Conservation (phyloP, 148 eudicot genomes). For the Drosera capensis region DNA sequence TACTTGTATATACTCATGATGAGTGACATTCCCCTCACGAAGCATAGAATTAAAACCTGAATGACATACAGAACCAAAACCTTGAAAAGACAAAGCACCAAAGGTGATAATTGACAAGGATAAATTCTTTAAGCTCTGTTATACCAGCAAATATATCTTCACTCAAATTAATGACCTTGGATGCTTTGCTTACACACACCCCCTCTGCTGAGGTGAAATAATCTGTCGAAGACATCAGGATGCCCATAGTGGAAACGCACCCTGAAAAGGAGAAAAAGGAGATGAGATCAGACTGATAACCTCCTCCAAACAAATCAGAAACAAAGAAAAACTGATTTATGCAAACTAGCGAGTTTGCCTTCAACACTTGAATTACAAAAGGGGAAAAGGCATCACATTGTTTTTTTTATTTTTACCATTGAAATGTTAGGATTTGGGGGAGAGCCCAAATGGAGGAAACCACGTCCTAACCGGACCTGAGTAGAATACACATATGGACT, state of each 20-base stretch:
- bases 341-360: too few relatives aligned
- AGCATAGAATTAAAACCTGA: conserved; percentile 41
- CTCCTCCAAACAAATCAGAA: not conserved
- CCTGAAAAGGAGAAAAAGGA: conserved; percentile 24
- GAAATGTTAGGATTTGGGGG: too few relatives aligned
- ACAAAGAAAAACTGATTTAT: not conserved
- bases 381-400: too few relatives aligned
- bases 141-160: conserved; percentile 52
- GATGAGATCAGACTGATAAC: not conserved
- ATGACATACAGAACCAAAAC: not conserved
- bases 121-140: conserved; percentile 1
- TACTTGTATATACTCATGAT: conserved; percentile 54
- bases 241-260: conserved; percentile 97
- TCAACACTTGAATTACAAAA: too few relatives aligned
- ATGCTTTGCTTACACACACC: conserved; percentile 70
- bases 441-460: too few relatives aligned
- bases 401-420: too few relatives aligned
- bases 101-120: conserved; percentile 1
- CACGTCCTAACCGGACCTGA: too few relatives aligned
- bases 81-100: not conserved
- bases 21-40: conserved; percentile 46
- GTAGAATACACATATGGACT: too few relatives aligned
- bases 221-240: conserved; percentile 93
- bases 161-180: conserved; percentile 37
- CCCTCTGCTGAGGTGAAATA: conserved; percentile 86